Evolutionary conservation across 2,329 filamentous ascomycete genomes (phyloP).

Genomic region (Dothistroma pini): DNA sequence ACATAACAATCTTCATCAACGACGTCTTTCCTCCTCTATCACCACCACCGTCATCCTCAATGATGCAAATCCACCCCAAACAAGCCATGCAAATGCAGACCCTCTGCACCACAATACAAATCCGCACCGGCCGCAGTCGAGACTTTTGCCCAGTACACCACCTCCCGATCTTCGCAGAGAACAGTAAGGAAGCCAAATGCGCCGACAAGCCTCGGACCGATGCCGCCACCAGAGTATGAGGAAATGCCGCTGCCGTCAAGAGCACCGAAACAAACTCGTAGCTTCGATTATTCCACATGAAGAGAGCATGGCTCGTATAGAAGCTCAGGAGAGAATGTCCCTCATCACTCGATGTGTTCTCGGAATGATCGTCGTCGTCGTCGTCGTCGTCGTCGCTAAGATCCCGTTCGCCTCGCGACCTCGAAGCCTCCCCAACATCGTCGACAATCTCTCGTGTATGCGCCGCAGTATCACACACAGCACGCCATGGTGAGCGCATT

Average conservation of each 20-base stretch:
- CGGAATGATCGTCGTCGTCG: too few species aligned
- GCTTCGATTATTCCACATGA: constrained; percentile 12
- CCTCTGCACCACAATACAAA: constrained; percentile 8
- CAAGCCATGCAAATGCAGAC: constrained; percentile 1
- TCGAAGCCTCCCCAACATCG: too few species aligned
- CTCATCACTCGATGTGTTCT: not conserved
- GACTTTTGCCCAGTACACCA: constrained; percentile 2
- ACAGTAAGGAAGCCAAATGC: constrained; percentile 8
- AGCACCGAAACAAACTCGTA: constrained; percentile 11
- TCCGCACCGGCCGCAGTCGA: constrained; percentile 8
- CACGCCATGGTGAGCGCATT: too few species aligned
- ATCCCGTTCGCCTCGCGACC: too few species aligned
- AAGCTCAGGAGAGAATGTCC: not conserved
- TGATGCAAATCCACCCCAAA: constrained; percentile 7
- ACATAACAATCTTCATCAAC: too few species aligned
- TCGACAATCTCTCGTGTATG: too few species aligned
- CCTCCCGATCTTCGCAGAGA: constrained; percentile 3
- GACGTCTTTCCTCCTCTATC: too few species aligned
- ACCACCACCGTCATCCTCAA: not conserved
- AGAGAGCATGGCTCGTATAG: constrained; percentile 7
- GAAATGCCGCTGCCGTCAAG: constrained; percentile 11
- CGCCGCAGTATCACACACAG: too few species aligned
- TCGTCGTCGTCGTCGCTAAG: too few species aligned
- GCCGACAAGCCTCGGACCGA: constrained; percentile 7
- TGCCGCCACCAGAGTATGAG: constrained; percentile 7